Base-by-base conservation (phyloP, 345 rosid genomes). In the Erysimum cheiranthoides region DNA sequence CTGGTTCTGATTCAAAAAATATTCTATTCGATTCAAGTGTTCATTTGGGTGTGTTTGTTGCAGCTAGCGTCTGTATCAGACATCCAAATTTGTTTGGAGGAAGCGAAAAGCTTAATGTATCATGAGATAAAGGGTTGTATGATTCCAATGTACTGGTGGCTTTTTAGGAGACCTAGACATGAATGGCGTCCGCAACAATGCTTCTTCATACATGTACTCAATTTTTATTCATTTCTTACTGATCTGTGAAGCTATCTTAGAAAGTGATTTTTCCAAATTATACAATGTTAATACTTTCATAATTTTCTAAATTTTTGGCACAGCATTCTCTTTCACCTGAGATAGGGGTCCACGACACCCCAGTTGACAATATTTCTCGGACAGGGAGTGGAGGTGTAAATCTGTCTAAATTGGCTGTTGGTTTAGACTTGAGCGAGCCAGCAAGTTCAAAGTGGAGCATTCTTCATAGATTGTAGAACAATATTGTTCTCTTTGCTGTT, bases 11-110 rank as follows among this genome's bases (percentile, higher is more conserved):
- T n/a, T n/a, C n/a, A n/a, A n/a, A n/a, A n/a, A n/a, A n/a, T n/a
- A n/a, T 73, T 14, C 2, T 49, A 69, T 47, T 64, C 30, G 12
- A 34, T 25, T 39, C 4, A 51, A 30, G 13, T 54, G 31, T 35
- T 74, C 12, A 28, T 75, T 81, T 68, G 46, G 10, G 31, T 79
- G 4, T 73, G 43, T 88, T 56, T 54, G 46, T 79, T 79, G 70
- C 86, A 94, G 98, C n/a, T n/a, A n/a, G n/a, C 79, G 89, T 94
- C 61, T 90, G 93, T 78, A 84, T 94, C 63, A 94, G 89, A 76
- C 97, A 94, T 81, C 93, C 98, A 8, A 92, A 94, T 84, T 81
- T 94, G 77, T 94, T 92, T 85, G 98, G 97, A 76, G 98, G 98
- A 78, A 94, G 96, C 47, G 98, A 94, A 82, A 94, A 92, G 89